Base-by-base conservation (phyloP, 495 filamentous ascomycete species). In the Lasiosphaeriaceae sp. region DNA sequence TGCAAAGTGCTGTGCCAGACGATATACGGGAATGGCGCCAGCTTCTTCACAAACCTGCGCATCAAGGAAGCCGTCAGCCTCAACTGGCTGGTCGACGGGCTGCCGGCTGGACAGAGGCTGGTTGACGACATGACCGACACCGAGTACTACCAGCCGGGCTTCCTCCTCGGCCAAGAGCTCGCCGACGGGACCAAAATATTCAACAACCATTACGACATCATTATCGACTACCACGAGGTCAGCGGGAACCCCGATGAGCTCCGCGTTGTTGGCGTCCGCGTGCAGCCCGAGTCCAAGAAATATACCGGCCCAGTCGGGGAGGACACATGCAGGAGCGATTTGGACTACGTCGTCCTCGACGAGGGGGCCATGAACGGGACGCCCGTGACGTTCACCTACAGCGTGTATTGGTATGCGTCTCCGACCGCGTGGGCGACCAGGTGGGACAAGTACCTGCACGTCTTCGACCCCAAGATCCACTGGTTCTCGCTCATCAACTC, bases 401-500 rank as follows among this genome's bases (percentile, higher is more conserved):
- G 86, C 66, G 90, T 97, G 12, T 87, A 83, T 68, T 98, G 94
- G 94, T 76, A 74, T 24, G 79, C 80, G 43, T 95, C 90, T 2
- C 51, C 74, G 0, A 96, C 92, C 2, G 86, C 86, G 0, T 98
- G 95, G 88, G 94, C 94, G 29, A 97, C 95, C 17, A 81, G 94
- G 55, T 97, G 93, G 93, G 94, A 98, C 76, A 96, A 94, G 70
- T 98, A 97, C 67, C 80, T 97, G 23, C 91, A 96, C 64, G 92
- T 97, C 20, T 91, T 89, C 61, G 90, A 97, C 72, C 92, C 94
- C 41, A 90, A 89, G 73, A 97, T 98, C 65, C 94, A 97, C 70
- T 98, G 94, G 94, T 94, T 96, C 72, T 96, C 90, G 11, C 83
- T 98, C 37, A 86, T 97, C 77, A 96, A 94, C 71, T 95, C 93